A percentile compares a stretch with the other conserved stretches of the same genome.
Evolutionary conservation across 2,329 filamentous ascomycete species (phyloP).

Genomic region (Esteya vermicola): DNA sequence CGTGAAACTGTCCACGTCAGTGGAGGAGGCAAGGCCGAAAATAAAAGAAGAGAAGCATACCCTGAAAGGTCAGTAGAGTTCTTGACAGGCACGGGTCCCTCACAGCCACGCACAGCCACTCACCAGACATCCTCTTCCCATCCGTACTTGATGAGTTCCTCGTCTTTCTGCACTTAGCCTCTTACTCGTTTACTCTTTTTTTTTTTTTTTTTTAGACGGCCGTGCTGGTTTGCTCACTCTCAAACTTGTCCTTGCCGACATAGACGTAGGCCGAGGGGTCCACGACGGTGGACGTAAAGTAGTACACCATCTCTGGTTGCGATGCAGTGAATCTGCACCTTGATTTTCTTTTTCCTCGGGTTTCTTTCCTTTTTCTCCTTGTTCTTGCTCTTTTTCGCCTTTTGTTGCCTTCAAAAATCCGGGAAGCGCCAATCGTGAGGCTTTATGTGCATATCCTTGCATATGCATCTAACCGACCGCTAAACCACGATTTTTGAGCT

Average conservation of each 20-base stretch:
- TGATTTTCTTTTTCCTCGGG: background rate
- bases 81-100: too few relatives aligned
- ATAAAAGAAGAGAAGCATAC: conserved; percentile 12
- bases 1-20: conserved; percentile 60
- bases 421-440: background rate
- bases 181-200: too few relatives aligned
- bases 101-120: conserved; percentile 15
- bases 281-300: conserved; percentile 79
- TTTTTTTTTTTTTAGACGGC: too few relatives aligned
- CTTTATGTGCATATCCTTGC: background rate
- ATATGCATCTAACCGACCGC: background rate
- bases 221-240: too few relatives aligned
- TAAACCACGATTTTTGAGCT: background rate
- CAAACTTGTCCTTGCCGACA: conserved; percentile 96
- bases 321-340: conserved; percentile 22
- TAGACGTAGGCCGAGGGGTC: conserved; percentile 79
- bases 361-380: background rate
- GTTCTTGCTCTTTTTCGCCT: background rate
- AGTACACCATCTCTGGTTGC: conserved; percentile 60
- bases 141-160: conserved; percentile 88
- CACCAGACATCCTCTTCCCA: conserved; percentile 95
- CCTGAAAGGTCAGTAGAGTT: too few relatives aligned
- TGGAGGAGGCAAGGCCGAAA: background rate
- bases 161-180: too few relatives aligned
- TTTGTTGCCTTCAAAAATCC: background rate